Base-by-base conservation (phyloP, 179 eudicot genomes). In the Silene coronaria region DNA sequence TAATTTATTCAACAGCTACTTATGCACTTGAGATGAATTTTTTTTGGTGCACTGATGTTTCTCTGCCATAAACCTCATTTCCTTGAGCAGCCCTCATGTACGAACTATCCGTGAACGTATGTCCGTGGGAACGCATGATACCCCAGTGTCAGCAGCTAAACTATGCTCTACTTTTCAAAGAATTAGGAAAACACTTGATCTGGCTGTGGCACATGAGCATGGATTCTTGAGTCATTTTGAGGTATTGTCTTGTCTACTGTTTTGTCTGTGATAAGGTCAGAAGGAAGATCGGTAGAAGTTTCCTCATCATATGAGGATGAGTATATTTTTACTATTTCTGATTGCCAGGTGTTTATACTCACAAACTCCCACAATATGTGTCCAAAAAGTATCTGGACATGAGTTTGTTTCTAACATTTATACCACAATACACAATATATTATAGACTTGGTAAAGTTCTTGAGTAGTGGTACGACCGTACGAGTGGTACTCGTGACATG, bases 221-320 rank as follows among this genome's bases (percentile, higher is more conserved):
- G 91, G 95, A 51, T 53, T 71, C 62, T 82, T 95, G 48, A 95
- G 97, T 86, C 96, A 93, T 86, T 95, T 95, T 79, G 99, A 95
- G 97, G 97, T 95, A 88, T 73, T 12, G 27, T 74, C 60, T 61
- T 71, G 48, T 75, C 42, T 24, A 53, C 69, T 69, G 16, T 46
- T 36, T 42, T 74, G 32, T 70, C 23, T 73, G 59, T 57, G 75
- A 27, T 64, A 27, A 4, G 51, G 59, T 57, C 72, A 27, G 55
- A 27, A 4, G 51, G 61, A 66, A 6, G 64, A n/a, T 45, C 5
- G 19, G 45, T 48, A 63, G 77, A 30, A 30, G 38, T 75, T 19
- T 58, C 2, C 2, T 30, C 17, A 62, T 62, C 21, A 75, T 48
- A 7, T 69, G 45, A 4, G 55, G 34, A 62, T 17, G 42, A 36